Base-by-base conservation (phyloP, 305 asterid genomes). In the Salvia sclarea region DNA sequence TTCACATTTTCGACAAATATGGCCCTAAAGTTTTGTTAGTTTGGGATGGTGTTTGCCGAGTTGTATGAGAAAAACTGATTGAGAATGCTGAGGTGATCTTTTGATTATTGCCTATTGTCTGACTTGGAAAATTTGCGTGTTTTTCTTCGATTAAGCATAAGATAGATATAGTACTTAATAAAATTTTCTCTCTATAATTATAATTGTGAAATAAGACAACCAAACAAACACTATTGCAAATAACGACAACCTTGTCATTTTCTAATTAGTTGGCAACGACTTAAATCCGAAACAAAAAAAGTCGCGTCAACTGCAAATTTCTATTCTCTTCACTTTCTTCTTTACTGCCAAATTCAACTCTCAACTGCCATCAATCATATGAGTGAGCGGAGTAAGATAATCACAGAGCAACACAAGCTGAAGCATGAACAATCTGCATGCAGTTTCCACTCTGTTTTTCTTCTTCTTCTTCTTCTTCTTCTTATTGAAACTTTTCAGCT, bases 311-410 rank as follows among this genome's bases (percentile, higher is more conserved):
- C 55, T 49, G n/a, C 30, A 18, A 8, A 17, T 14, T n/a, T 44
- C 50, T 6, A 45, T 20, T 35, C 9, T 35, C 41, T 35, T 8
- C 1, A 12, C 9, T 12, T 8, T 35, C 18, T 6, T 48, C 0
- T 9, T 49, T 9, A 8, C 2, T 3, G 18, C 50, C 93, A 90
- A 76, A 91, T 83, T 30, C 54, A 75, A 5, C 0, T 24, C 17
- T 0, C 52, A 21, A 14, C 17, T 12, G 7, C n/a, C n/a, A n/a
- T n/a, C n/a, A n/a, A n/a, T n/a, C n/a, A n/a, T n/a, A 47, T 8
- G 49, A 44, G 2, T n/a, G 20, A 44, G 2, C 9, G 41, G 1
- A 35, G 41, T 2, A 35, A 35, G 2, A 30, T 4, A 35, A 35
- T 8, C 41, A 35, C 1, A 35, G 41, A 40, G 16, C 47, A 40